These are phyloP conservation scores for Saturnispora sanitii DNA, from an alignment of 805 yeast species.

Conservation along the genomic window DNA sequence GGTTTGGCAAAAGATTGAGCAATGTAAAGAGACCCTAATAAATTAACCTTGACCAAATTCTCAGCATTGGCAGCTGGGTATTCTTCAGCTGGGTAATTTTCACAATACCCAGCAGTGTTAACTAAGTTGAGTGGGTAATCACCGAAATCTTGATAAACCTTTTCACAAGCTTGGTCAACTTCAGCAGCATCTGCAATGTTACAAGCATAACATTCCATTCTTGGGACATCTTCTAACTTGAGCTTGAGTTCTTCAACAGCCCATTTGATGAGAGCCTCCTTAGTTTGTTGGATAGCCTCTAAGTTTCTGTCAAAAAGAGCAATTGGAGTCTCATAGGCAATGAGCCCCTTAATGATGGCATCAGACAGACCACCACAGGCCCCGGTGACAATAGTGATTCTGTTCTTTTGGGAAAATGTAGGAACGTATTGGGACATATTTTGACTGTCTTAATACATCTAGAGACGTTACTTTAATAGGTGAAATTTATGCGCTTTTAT, in stretches of 20 bases:
- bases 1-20: constrained; percentile 67
- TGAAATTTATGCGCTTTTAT: not conserved
- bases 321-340: constrained; percentile 69
- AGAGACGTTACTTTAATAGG: not conserved
- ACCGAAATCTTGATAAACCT: constrained; percentile 47
- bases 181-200: constrained; percentile 56
- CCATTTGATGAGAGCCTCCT: constrained; percentile 30
- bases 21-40: constrained; percentile 65
- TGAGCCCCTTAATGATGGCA: constrained; percentile 52
- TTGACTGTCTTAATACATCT: not conserved
- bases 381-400: constrained; percentile 66
- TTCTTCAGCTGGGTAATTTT: constrained; percentile 67
- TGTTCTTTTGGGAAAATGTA: constrained; percentile 56
- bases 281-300: constrained; percentile 50
- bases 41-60: constrained; percentile 57
- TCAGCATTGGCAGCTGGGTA: constrained; percentile 67
- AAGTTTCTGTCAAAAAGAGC: constrained; percentile 64
- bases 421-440: constrained; percentile 34
- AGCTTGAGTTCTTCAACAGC: constrained; percentile 22
- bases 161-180: constrained; percentile 49
- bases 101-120: constrained; percentile 81
- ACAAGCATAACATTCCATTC: constrained; percentile 57
- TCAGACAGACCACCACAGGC: constrained; percentile 74
- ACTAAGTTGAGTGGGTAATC: constrained; percentile 54
- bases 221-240: constrained; percentile 25